A percentile compares a stretch with the other conserved stretches of the same genome.
Conservation (phyloP, 176 grass and related monocot genomes). For the Eleusine coracana region DNA sequence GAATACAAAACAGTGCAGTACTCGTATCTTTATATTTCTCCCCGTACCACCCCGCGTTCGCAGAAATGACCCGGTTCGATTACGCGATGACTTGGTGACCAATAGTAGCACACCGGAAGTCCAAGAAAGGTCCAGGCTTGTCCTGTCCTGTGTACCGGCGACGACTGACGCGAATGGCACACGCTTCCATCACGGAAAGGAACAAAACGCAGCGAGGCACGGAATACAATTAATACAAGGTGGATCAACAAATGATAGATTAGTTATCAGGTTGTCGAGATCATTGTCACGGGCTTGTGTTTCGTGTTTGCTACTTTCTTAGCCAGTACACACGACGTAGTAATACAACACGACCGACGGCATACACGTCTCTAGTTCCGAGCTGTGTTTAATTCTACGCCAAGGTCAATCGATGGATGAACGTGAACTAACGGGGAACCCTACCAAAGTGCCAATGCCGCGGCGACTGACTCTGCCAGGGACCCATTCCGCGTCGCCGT, state of each 20-base stretch:
- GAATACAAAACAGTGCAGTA: background rate
- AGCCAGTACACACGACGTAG: too few relatives aligned
- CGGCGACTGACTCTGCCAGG: background rate
- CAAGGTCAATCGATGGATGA: background rate
- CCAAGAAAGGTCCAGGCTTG: too few relatives aligned
- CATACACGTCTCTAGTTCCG: background rate
- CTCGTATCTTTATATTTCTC: background rate
- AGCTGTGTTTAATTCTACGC: background rate
- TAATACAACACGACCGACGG: background rate
- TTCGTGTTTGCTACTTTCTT: too few relatives aligned
- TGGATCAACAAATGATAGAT: too few relatives aligned
- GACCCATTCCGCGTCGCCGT: background rate
- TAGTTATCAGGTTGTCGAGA: too few relatives aligned
- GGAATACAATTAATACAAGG: too few relatives aligned
- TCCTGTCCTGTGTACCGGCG: background rate
- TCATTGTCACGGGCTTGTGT: too few relatives aligned
- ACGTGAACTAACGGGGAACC: background rate
- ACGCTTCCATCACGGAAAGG: background rate
- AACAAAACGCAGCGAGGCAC: background rate
- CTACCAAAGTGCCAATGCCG: background rate
- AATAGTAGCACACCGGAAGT: background rate
- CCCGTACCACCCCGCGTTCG: background rate
- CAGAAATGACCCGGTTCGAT: background rate
- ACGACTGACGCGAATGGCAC: background rate
- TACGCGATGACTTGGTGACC: too few relatives aligned